Base-by-base conservation (phyloP, 345 rosid species). In the Erysimum cheiranthoides region DNA sequence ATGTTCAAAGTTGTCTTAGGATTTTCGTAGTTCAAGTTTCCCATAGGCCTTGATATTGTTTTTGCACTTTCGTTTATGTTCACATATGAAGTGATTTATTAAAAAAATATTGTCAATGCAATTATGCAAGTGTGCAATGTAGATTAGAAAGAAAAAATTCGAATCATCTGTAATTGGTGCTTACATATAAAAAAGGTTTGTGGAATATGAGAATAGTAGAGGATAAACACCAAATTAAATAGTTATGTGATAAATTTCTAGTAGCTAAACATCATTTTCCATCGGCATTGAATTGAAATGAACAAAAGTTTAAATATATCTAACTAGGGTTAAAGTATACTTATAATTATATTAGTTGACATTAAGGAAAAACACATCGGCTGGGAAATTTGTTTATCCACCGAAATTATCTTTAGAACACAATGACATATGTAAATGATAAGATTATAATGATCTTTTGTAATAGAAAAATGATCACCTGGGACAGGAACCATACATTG, bases 211-310 rank as follows among this genome's bases (percentile, higher is more conserved):
- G 16, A 53, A 6, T 28, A 13, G 4, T 12, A 6, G 31, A 53
- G 16, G 16, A 31, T 56, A 56, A 35, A 56, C 38, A 11, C n/a
- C 4, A 56, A 56, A 8, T 14, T 13, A 14, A 21, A 14, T n/a
- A 56, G 2, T 13, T 5, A 52, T n/a, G 25, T 57, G 61, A 56
- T 56, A 30, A 9, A 57, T 32, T 32, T 32, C 2, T 0, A 32
- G 42, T 32, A 32, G 62, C 42, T 57, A 57, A 57, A 16, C 40
- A 57, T 57, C 40, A 57, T 57, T 32, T 32, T 57, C 40, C 40
- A 3, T 2, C 3, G 25, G 25, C 27, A 32, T 10, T 57, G 13
- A 32, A 32, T 10, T 57, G 13, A 32, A 57, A 57, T 57, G 61
- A 7, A 21, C 25, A 21, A 21, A 21, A n/a, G n/a, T n/a, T n/a